Conservation (phyloP, 768 basidiomycete species). For the Boletus reticulatus region DNA sequence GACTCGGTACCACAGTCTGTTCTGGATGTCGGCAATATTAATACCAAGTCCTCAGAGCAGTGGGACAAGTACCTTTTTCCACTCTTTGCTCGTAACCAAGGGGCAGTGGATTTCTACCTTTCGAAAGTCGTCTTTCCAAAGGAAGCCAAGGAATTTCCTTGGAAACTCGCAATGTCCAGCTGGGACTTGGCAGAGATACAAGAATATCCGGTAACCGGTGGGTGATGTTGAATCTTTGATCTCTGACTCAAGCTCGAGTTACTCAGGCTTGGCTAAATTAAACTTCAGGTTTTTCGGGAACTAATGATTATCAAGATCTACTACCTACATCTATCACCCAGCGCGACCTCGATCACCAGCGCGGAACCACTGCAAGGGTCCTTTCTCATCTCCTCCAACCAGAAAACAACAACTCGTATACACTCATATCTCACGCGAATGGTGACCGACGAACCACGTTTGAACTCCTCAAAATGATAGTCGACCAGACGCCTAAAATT, state of each 20-base stretch:
- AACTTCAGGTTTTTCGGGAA: constrained; percentile 43
- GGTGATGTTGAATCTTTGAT: too few species aligned
- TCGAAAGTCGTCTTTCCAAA: not conserved
- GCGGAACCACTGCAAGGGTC: constrained; percentile 43
- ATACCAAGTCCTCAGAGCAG: too few species aligned
- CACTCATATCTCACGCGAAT: constrained; percentile 1
- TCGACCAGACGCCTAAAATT: not conserved
- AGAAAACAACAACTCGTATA: constrained; percentile 43
- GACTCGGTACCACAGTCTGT: too few species aligned
- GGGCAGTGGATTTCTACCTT: not conserved
- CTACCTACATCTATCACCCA: not conserved
- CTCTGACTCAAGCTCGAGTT: not conserved
- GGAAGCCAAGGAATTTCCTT: not conserved
- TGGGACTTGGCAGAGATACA: not conserved
- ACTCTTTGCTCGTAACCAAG: not conserved
- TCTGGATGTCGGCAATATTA: too few species aligned
- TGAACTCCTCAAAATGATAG: not conserved
- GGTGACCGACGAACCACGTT: not conserved
- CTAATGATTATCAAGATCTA: constrained; percentile 37
- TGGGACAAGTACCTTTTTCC: not conserved
- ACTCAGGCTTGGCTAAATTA: not conserved
- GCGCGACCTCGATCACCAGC: not conserved
- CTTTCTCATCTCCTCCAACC: constrained; percentile 10
- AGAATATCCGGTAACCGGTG: not conserved
- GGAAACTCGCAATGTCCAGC: not conserved